Percentiles rank a stretch among this genome's conserved stretches.
phyloP scores from a whole-genome alignment of 192 early-diverging fungal genomes.

The Rhizophagus prolifer region DNA sequence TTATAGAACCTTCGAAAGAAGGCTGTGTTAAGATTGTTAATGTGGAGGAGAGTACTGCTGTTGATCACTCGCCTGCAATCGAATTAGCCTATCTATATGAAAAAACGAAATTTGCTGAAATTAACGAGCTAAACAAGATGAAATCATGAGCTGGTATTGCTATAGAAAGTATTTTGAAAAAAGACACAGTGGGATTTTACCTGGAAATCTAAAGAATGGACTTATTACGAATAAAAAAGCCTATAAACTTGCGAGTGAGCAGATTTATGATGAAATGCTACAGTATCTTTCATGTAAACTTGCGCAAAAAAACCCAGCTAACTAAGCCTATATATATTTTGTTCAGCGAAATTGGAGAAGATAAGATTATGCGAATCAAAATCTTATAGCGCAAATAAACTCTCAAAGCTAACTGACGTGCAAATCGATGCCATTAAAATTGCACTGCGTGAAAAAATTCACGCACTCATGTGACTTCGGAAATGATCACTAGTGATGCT shows the following conservation, averaged over 20 bases:
- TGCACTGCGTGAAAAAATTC: no score
- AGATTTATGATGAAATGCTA: conserved; percentile 32
- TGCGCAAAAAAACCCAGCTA: background rate
- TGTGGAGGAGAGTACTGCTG: background rate
- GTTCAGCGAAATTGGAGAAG: no score
- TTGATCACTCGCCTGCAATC: conserved; percentile 2
- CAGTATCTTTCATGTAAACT: conserved; percentile 29
- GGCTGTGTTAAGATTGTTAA: conserved; percentile 18
- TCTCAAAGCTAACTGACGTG: no score
- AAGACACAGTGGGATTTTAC: conserved; percentile 25
- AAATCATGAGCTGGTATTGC: background rate
- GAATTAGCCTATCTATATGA: background rate
- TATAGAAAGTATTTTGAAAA: conserved; percentile 31
- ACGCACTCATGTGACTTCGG: no score
- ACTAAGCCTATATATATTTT: no score
- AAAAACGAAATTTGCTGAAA: no score
- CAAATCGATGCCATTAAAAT: no score
- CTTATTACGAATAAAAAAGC: conserved; percentile 18
- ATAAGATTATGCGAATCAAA: no score
- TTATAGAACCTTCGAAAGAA: conserved; percentile 16
- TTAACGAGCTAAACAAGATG: background rate
- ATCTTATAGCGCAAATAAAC: no score
- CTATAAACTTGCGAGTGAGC: conserved; percentile 20
- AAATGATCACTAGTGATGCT: no score
- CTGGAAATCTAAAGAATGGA: background rate